Conservation (phyloP, 257 asterid species). For the Solanum chilense region DNA sequence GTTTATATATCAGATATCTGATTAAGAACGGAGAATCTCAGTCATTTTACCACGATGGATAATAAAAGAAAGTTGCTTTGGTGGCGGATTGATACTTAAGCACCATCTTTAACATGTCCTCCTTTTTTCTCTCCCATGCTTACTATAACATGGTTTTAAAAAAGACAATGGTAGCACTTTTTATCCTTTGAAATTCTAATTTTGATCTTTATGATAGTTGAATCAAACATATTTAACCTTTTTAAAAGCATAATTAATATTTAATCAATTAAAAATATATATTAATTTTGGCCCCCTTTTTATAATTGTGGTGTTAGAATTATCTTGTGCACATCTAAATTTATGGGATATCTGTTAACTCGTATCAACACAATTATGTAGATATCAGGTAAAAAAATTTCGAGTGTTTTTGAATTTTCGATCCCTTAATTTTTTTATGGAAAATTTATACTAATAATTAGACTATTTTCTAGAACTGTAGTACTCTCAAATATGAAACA, state of each 20-base stretch:
- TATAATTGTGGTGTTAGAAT: not conserved
- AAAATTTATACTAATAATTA: not conserved
- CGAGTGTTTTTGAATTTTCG: not conserved
- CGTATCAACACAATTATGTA: not conserved
- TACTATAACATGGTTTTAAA: not conserved
- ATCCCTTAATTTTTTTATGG: not conserved
- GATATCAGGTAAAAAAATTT: not conserved
- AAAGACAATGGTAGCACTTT: not conserved
- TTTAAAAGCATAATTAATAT: not conserved
- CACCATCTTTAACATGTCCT: constrained; percentile 60
- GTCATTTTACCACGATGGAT: too few relatives aligned
- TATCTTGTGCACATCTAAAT: not conserved
- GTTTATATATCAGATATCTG: not conserved
- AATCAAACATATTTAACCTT: not conserved
- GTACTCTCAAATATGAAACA: not conserved
- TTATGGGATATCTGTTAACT: not conserved
- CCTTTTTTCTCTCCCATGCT: not conserved
- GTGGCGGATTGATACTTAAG: constrained; percentile 45
- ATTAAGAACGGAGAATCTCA: not conserved
- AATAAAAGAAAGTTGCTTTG: constrained; percentile 20
- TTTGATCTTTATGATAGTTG: not conserved
- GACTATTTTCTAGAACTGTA: not conserved
- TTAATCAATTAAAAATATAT: not conserved
- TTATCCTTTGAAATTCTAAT: not conserved
- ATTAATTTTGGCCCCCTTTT: not conserved